Evolutionary conservation across 768 basidiomycete species (phyloP), one percentile per base, ranked within the genome.

Genomic region (Auricularia sp.): DNA sequence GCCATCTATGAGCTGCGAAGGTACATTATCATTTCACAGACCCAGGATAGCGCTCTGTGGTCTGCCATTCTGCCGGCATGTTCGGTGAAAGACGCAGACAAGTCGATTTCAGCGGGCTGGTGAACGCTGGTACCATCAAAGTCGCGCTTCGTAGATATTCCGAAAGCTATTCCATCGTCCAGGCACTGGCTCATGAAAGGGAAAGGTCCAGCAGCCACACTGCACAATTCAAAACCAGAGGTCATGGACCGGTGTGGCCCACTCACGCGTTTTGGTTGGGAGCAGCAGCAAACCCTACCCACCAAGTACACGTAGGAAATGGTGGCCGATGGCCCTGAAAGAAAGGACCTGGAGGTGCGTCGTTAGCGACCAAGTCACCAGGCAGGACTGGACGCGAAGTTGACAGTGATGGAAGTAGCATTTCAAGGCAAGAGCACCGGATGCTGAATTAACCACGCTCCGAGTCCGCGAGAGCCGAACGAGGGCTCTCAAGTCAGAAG

Each of bases 221-320:
- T 76, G 37, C 42, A 45, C 8, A 14, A 6, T 18, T 16, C 18
- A 45, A 42, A 16, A 63, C 58, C 62, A 8, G 24, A 24, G 33
- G 36, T 14, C 7, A 29, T 42, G 5, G 1, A 8, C 39, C 36
- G 61, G 10, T 7, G 62, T 36, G 42, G 29, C 42, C 36, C n/a
- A 68, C 72, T 68, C 65, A 71, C 72, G 67, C 67, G 68, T 68
- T 69, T 35, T 68, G 73, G 33, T 68, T 70, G 29, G 56, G 56
- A 5, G 68, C 69, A 10, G 74, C 73, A 34, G 70, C 73, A 66
- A 70, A 76, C 35, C 73, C 75, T 14, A 73, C 71, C 75, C 75
- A 76, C 75, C 75, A 76, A 62, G 73, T 73, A 44, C 74, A 75
- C 18, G 75, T 76, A 13, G 75, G 75, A 56, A 71, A 76, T 0